phyloP scores from a whole-genome alignment of 2,329 filamentous ascomycete species.

The Dothideomycetidae sp. region DNA sequence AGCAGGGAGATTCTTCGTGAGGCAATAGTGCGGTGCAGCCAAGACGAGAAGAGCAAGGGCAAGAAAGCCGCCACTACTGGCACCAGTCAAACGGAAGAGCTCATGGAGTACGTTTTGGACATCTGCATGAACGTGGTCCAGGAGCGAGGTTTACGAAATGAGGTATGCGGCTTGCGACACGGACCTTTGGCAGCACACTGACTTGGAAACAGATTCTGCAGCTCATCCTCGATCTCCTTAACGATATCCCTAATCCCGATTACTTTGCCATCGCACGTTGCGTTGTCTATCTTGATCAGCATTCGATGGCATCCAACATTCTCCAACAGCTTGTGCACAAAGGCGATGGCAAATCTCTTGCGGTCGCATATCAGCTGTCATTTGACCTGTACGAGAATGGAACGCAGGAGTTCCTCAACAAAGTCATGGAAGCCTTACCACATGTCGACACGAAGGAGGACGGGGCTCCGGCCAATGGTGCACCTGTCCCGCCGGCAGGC shows the following conservation, averaged over 20 bases:
- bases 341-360: conserved; percentile 62
- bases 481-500: conserved; percentile 21
- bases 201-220: conserved; percentile 55
- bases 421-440: conserved; percentile 71
- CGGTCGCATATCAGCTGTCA: conserved; percentile 90
- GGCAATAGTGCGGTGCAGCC: conserved; percentile 77
- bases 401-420: conserved; percentile 88
- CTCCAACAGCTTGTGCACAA: conserved; percentile 68
- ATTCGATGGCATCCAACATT: conserved; percentile 79
- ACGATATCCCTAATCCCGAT: conserved; percentile 80
- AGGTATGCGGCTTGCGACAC: conserved; percentile 28
- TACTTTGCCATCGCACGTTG: conserved; percentile 98
- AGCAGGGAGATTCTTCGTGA: conserved; percentile 75
- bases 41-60: conserved; percentile 58
- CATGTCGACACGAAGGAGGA: conserved; percentile 35
- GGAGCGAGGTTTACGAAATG: conserved; percentile 69
- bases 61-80: conserved; percentile 41
- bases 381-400: conserved; percentile 98
- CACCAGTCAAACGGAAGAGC: conserved; percentile 60
- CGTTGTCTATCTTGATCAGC: conserved; percentile 86
- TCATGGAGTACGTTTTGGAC: conserved; percentile 91
- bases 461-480: conserved; percentile 24
- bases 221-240: conserved; percentile 88
- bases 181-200: background rate
- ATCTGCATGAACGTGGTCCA: conserved; percentile 98